Evolutionary conservation across 495 filamentous ascomycete genomes (phyloP).

Genomic region (Lichenothelia convexa): DNA sequence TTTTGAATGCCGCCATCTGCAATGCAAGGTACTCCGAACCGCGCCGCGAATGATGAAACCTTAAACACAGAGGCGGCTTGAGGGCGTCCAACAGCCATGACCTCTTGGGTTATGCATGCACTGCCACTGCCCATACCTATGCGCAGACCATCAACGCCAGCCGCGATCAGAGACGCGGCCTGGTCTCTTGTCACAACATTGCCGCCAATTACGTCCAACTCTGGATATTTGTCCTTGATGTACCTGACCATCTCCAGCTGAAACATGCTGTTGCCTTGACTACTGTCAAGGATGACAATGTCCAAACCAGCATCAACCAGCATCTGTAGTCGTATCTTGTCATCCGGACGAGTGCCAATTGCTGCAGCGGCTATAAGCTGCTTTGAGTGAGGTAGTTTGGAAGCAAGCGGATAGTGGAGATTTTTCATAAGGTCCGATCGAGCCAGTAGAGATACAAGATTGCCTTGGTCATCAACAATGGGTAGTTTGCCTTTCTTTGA

Average conservation of each 20-base stretch:
- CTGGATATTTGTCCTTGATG: constrained; percentile 70
- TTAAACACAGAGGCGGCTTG: constrained; percentile 85
- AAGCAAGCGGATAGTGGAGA: constrained; percentile 87
- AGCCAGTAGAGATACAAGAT: constrained; percentile 86
- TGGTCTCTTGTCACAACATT: constrained; percentile 96
- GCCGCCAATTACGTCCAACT: constrained; percentile 85
- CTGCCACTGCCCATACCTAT: constrained; percentile 98
- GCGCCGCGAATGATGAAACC: constrained; percentile 70
- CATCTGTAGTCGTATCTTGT: constrained; percentile 68
- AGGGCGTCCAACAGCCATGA: constrained; percentile 95
- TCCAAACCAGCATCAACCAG: constrained; percentile 91
- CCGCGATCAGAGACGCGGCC: constrained; percentile 78
- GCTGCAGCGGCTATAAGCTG: constrained; percentile 91
- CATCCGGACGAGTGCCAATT: constrained; percentile 83
- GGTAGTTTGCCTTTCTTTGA: constrained; percentile 99
- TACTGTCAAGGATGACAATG: constrained; percentile 86
- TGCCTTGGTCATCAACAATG: constrained; percentile 71
- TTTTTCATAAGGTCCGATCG: constrained; percentile 98
- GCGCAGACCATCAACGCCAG: constrained; percentile 86
- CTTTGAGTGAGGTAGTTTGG: constrained; percentile 92
- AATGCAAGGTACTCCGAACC: constrained; percentile 94
- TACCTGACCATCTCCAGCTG: constrained; percentile 95
- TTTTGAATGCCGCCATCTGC: constrained; percentile 97
- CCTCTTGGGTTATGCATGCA: constrained; percentile 98
- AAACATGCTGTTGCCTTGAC: constrained; percentile 93